Percentiles rank a stretch among this genome's conserved stretches.
phyloP scores from a whole-genome alignment of 768 basidiomycete species.

The Asterophora lycoperdoides region DNA sequence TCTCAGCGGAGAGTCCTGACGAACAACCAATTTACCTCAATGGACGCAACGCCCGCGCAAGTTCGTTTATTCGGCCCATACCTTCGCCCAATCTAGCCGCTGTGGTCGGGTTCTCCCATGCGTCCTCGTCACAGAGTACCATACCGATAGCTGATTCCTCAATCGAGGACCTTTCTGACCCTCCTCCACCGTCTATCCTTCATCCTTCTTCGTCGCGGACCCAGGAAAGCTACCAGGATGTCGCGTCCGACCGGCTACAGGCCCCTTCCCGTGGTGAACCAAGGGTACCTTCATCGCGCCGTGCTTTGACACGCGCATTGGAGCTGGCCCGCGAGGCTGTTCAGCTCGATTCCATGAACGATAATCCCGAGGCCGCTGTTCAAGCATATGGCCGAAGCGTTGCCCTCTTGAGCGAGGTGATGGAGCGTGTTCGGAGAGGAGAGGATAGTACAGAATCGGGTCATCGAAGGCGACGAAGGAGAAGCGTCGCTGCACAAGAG shows the following conservation, averaged over 20 bases:
- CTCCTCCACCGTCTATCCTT: constrained; percentile 51
- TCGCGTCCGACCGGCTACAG: constrained; percentile 40
- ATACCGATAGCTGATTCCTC: constrained; percentile 26
- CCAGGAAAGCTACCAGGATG: constrained; percentile 32
- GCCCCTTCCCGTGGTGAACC: constrained; percentile 44
- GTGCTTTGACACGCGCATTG: constrained; percentile 80
- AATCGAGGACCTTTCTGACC: constrained; percentile 52
- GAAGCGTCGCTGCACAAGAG: constrained; percentile 84
- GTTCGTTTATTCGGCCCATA: constrained; percentile 33
- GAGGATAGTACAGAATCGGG: constrained; percentile 71
- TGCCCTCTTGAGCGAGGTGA: constrained; percentile 82
- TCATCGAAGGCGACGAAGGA: constrained; percentile 53
- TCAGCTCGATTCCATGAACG: constrained; percentile 80
- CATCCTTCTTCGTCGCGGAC: constrained; percentile 33
- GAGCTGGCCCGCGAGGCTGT: constrained; percentile 90
- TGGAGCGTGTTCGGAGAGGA: constrained; percentile 84
- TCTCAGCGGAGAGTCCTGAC: constrained; percentile 20
- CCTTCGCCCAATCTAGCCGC: constrained; percentile 51
- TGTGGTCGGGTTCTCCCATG: constrained; percentile 55
- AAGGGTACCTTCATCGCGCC: constrained; percentile 71
- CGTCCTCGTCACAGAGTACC: constrained; percentile 24
- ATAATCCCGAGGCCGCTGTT: constrained; percentile 87
- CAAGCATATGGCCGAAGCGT: constrained; percentile 85
- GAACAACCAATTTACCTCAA: constrained; percentile 22
- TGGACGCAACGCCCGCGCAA: constrained; percentile 28